Conservation (phyloP, 1,284 basidiomycete genomes). For the Cryptococcus floricola region DNA sequence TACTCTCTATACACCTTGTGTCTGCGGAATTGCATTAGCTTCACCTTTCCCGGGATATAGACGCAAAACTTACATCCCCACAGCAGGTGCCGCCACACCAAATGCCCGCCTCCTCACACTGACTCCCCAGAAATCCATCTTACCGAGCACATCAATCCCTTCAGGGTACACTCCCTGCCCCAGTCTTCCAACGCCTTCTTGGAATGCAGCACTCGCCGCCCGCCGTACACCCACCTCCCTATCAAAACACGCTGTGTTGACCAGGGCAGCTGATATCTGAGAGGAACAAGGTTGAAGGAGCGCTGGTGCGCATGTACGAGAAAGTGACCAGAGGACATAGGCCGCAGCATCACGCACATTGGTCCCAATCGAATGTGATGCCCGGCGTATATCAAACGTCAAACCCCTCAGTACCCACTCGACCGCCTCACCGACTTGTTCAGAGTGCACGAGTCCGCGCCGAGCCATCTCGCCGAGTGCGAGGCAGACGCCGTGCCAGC, state of each 20-base stretch:
- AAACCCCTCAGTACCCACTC: constrained; percentile 82
- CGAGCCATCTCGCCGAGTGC: constrained; percentile 89
- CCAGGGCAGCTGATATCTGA: constrained; percentile 65
- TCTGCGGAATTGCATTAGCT: constrained; percentile 23
- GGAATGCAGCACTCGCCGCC: constrained; percentile 95
- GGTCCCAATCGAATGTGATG: constrained; percentile 86
- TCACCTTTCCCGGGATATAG: constrained; percentile 51
- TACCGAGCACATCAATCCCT: constrained; percentile 86
- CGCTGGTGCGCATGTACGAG: constrained; percentile 65
- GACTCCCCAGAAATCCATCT: constrained; percentile 93
- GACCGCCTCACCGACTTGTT: constrained; percentile 61
- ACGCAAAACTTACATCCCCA: constrained; percentile 64
- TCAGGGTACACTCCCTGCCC: constrained; percentile 81
- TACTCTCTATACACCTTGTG: constrained; percentile 63
- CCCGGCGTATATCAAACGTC: constrained; percentile 86
- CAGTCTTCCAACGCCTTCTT: constrained; percentile 92
- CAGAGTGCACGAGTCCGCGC: constrained; percentile 63
- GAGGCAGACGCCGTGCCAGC: constrained; percentile 93
- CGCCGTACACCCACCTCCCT: constrained; percentile 92
- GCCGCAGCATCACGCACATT: constrained; percentile 92
- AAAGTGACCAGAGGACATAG: constrained; percentile 92
- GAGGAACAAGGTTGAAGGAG: constrained; percentile 62
- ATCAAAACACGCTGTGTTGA: constrained; percentile 79
- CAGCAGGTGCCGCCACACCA: constrained; percentile 72
- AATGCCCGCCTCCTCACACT: constrained; percentile 81